Conservation (phyloP, 257 asterid species). For the Capsicum rhomboideum region DNA sequence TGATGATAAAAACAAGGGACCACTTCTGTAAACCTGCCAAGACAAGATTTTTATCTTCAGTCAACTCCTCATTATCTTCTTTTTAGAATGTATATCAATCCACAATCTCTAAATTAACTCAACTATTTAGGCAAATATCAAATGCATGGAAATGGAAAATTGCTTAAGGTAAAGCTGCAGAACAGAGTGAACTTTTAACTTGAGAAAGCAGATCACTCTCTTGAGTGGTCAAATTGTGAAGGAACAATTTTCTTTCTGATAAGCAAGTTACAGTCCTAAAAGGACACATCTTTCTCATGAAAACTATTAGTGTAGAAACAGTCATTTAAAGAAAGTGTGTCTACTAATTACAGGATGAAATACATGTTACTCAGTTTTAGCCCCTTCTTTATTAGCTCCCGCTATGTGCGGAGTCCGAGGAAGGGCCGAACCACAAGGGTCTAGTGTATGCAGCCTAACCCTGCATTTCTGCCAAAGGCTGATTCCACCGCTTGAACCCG, state of each 20-base stretch:
- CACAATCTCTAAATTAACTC: not conserved
- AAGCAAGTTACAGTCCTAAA: not conserved
- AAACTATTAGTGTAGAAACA: not conserved
- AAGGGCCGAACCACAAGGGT: too few species aligned
- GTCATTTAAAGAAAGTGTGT: not conserved
- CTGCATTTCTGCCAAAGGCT: too few species aligned
- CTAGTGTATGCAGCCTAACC: too few species aligned
- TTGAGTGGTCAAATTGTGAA: not conserved
- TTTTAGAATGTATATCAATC: not conserved
- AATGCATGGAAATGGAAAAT: not conserved
- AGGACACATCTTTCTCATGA: not conserved
- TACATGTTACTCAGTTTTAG: not conserved
- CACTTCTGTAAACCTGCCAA: conserved; percentile 91
- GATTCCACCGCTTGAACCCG: too few species aligned
- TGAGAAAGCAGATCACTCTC: not conserved
- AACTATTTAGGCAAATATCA: not conserved
- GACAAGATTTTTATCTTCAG: not conserved
- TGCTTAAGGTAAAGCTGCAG: not conserved
- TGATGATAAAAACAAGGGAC: conserved; percentile 89
- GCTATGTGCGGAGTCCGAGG: too few species aligned
- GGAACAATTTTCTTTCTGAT: not conserved
- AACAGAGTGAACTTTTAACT: not conserved
- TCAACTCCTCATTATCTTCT: not conserved
- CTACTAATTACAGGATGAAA: not conserved
- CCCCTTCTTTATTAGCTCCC: not conserved